A percentile compares a stretch with the other conserved stretches of the same genome.
Evolutionary conservation across 2,329 filamentous ascomycete genomes (phyloP).

Genomic region (Aspergillus ochraceus): DNA sequence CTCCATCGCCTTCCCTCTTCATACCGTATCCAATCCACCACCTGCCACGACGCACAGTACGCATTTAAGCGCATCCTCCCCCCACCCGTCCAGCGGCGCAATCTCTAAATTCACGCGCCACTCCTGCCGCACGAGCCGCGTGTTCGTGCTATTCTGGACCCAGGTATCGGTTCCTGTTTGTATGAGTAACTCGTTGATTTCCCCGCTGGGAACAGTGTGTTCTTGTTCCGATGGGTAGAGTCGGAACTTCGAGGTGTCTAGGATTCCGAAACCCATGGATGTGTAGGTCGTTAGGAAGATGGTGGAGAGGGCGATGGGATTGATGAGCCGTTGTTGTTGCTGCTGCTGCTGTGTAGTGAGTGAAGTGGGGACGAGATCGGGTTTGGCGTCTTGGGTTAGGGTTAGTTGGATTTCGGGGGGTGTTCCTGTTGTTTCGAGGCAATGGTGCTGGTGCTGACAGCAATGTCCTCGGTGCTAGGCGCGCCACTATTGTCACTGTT

Average conservation of each 20-base stretch:
- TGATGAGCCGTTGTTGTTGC: no score
- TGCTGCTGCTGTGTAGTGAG: no score
- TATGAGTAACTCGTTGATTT: not conserved
- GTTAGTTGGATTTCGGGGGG: conserved; percentile 4
- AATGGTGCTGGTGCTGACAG: no score
- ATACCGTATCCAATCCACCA: conserved; percentile 39
- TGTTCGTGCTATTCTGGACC: not conserved
- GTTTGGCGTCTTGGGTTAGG: conserved; percentile 12
- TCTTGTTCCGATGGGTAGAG: conserved; percentile 20
- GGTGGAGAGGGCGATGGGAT: not conserved
- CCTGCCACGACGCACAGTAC: conserved; percentile 34
- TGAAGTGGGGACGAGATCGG: no score
- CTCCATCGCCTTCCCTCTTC: conserved; percentile 35
- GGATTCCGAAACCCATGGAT: conserved; percentile 15
- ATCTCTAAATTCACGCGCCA: conserved; percentile 24
- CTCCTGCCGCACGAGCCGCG: conserved; percentile 17
- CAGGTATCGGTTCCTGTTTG: not conserved
- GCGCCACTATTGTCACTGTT: not conserved
- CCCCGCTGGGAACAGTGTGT: not conserved
- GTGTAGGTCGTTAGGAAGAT: conserved; percentile 10
- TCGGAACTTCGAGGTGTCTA: conserved; percentile 14
- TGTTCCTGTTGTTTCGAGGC: no score
- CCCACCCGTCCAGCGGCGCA: conserved; percentile 15
- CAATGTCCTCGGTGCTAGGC: no score
- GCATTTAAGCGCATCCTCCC: no score